These are phyloP conservation scores for Haplosporangium sp. DNA, from an alignment of 371 early-diverging fungal genomes.

Conservation along the genomic window DNA sequence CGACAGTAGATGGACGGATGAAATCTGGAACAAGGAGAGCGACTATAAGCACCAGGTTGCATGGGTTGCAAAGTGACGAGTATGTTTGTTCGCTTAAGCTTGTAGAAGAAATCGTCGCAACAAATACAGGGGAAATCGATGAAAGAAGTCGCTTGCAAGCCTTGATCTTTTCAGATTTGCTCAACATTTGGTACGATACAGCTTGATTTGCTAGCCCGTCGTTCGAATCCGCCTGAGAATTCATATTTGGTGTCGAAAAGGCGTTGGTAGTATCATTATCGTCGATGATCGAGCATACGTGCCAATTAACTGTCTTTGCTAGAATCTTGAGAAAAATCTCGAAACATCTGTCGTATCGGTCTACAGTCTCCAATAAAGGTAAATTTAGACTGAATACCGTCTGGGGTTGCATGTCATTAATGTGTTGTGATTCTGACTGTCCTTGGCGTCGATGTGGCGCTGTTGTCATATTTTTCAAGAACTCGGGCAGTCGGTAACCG, in stretches of 20 bases:
- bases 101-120: conserved; percentile 7
- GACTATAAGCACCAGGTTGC: conserved; percentile 28
- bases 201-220: neutral
- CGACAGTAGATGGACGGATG: conserved; percentile 24
- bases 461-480: conserved; percentile 33
- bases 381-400: conserved; percentile 3
- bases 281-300: conserved; percentile 8
- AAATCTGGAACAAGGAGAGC: conserved; percentile 36
- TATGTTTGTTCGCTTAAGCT: conserved; percentile 17
- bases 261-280: neutral
- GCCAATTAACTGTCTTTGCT: conserved; percentile 20
- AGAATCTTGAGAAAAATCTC: conserved; percentile 49
- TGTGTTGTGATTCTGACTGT: neutral
- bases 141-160: conserved; percentile 37
- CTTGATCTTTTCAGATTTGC: conserved; percentile 15
- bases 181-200: neutral
- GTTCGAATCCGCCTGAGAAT: conserved; percentile 7
- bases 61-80: conserved; percentile 40
- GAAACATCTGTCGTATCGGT: conserved; percentile 30
- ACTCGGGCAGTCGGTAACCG: conserved; percentile 50
- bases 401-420: neutral
- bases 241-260: neutral
- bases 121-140: conserved; percentile 21
- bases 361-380: conserved; percentile 7
- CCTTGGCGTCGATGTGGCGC: neutral